Base-by-base conservation (phyloP, 345 rosid genomes). In the Excoecaria agallocha region DNA sequence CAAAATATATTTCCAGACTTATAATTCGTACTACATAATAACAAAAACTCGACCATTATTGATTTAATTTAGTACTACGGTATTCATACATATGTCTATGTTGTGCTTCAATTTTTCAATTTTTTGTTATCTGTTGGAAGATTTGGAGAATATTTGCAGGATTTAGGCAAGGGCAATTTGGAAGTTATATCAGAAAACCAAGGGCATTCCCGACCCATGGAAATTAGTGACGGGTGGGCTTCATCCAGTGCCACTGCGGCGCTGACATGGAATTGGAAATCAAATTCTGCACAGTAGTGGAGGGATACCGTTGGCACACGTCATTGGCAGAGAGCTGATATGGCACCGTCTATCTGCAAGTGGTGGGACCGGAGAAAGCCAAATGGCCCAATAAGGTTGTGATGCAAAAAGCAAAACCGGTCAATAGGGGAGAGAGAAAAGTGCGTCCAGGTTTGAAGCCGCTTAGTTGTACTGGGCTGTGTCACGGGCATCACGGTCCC, bases 401-500 rank as follows among this genome's bases (percentile, higher is more conserved):
- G 6, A 19, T 16, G 56, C n/a, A 8, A 30, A 16, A 70, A n/a
- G 17, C 48, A 6, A 43, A 38, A 0, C 22, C 10, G 51, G 49
- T 0, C 54, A 46, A n/a, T n/a, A n/a, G n/a, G n/a, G n/a, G n/a
- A n/a, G n/a, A n/a, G n/a, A n/a, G n/a, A n/a, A n/a, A 54, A 66
- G 71, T 5, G 48, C 39, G 80, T 80, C 84, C 24, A 76, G 78
- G 84, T 82, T 82, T 77, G 82, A 12, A 71, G 76, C 59, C 63
- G 75, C 85, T 72, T 58, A 68, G 81, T 79, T 82, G 85, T 78
- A 78, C 81, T 76, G 54, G 20, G 35, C 49, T 56, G 77, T 57
- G 75, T 78, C 84, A 80, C 83, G 78, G 70, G 78, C 74, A 15
- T 66, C 80, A 65, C 80, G 75, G 81, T n/a, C 82, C 81, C 86